Conservation (phyloP, 306 rosid genomes). For the Malus orientalis region DNA sequence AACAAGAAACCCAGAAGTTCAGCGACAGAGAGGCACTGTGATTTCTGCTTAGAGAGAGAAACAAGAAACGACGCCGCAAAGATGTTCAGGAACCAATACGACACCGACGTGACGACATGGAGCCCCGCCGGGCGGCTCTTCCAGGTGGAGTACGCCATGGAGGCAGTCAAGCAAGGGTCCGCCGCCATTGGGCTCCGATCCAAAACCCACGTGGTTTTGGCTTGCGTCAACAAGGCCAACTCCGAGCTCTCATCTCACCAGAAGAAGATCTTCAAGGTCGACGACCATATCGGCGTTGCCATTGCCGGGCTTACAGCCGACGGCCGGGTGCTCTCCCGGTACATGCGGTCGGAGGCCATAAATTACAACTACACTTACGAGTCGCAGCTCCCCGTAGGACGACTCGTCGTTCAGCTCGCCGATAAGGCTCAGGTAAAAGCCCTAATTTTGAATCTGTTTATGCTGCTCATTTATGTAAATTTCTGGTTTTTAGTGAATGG, state of each 20-base stretch:
- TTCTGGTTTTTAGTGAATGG: background rate
- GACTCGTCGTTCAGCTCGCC: constrained; percentile 95
- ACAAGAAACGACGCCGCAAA: constrained; percentile 10
- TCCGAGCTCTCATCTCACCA: constrained; percentile 91
- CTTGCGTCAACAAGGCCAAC: constrained; percentile 86
- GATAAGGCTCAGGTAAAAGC: constrained; percentile 78
- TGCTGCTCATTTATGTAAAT: background rate
- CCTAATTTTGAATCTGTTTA: constrained; percentile 10
- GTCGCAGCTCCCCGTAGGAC: constrained; percentile 83
- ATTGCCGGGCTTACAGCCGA: constrained; percentile 95
- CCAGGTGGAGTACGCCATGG: constrained; percentile 99
- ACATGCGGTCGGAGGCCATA: constrained; percentile 86
- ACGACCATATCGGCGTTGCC: constrained; percentile 95
- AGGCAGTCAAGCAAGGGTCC: constrained; percentile 94
- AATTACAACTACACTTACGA: constrained; percentile 84
- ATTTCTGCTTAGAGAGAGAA: background rate
- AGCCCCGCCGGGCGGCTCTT: constrained; percentile 84
- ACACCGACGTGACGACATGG: constrained; percentile 93
- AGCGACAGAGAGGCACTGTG: background rate
- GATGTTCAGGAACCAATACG: constrained; percentile 89
- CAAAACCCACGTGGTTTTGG: constrained; percentile 77
- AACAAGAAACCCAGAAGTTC: background rate
- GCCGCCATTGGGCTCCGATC: constrained; percentile 99
- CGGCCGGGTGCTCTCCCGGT: constrained; percentile 90
- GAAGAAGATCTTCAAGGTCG: constrained; percentile 99